Evolutionary conservation across 495 filamentous ascomycete species (phyloP), one percentile per base, ranked within the genome.

Genomic region (Hyaloscypha hepaticicola): DNA sequence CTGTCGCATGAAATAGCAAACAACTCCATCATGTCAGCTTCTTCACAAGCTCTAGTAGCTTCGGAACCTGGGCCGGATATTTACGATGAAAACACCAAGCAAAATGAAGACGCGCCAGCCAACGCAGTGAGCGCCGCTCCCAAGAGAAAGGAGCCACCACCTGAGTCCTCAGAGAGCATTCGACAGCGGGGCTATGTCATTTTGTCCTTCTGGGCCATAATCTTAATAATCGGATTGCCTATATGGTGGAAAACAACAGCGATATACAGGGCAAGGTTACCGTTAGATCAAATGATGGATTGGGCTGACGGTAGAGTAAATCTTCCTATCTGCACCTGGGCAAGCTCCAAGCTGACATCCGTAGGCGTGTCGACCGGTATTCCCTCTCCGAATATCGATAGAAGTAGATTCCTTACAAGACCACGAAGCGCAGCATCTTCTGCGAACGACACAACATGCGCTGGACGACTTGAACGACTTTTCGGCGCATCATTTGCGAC

Each of bases 201-300:
- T 69, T 75, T 90, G 57, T 93, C 95, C 6, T 98, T 98, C 71
- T 98, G 95, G 96, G 79, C 84, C 22, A 87, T 97, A 19, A 91
- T 96, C 14, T 73, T 96, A 26, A 84, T 89, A 33, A 79, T 98
- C 21, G 96, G 95, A 21, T 76, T 98, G 65, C 95, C 95, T 68
- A 88, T 96, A 87, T 99, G 95, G 95, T 92, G 91, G 87, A 87
- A 87, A 74, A 98, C 95, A n/a, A 98, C 96, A 0, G 88, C 91
- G 0, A 95, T 98, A 69, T 92, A 97, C 77, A 86, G 95, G 50
- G 92, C 95, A 2, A 82, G 86, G 41, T 77, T 99, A 69, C 95
- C 95, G 41, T 75, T 97, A 70, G 81, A 87, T 69, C 84, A 89
- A 64, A 99, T 99, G 95, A 85, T 88, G 56, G 85, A 90, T 61